These are phyloP conservation scores for Anaeromyces robustus DNA, from an alignment of 192 early-diverging fungal genomes.

Conservation along the genomic window DNA sequence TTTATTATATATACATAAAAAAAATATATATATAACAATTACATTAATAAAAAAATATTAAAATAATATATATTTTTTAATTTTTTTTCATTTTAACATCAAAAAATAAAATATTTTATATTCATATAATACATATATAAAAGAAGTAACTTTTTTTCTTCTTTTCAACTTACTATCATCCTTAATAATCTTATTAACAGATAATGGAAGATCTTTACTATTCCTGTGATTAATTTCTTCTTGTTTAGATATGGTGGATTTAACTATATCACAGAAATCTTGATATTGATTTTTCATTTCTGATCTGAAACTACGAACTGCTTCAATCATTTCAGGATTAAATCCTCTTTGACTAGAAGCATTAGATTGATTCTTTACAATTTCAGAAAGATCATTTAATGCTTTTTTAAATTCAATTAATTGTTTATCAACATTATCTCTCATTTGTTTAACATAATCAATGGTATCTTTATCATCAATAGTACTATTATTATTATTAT, in stretches of 20 bases:
- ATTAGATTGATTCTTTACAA: background rate
- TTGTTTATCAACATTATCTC: background rate
- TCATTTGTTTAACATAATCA: background rate
- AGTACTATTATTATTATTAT: background rate
- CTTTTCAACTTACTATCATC: background rate
- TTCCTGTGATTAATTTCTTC: background rate
- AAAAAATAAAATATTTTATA: no score
- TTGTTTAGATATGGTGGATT: background rate
- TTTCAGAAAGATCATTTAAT: background rate
- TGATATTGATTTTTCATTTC: background rate
- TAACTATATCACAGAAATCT: background rate
- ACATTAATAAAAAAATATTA: no score
- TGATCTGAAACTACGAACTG: background rate
- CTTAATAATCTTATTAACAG: background rate
- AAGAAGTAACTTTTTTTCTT: no score
- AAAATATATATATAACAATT: no score
- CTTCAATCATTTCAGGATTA: background rate
- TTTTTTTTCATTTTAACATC: no score
- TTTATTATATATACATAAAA: no score
- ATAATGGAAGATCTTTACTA: background rate
- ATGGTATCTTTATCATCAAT: background rate
- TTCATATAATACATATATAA: no score
- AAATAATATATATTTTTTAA: no score
- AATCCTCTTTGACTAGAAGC: background rate
- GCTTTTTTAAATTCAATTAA: background rate